Evolutionary conservation across 106 monocot species (phyloP).

Genomic region (Hemerocallis citrina): DNA sequence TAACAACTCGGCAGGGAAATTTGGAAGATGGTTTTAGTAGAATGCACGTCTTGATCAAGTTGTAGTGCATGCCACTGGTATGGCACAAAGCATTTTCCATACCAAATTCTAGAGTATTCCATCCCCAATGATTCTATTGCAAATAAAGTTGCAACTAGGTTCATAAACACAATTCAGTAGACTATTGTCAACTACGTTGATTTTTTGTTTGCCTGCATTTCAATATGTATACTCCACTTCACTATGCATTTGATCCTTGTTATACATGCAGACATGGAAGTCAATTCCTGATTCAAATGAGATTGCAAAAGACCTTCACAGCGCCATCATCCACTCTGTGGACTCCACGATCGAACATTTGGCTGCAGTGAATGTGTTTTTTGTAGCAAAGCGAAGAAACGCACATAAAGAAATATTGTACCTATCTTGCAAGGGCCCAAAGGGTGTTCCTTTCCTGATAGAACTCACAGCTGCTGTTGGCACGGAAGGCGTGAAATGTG

Average conservation of each 20-base stretch:
- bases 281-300: constrained; percentile 89
- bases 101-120: too few species aligned
- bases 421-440: constrained; percentile 69
- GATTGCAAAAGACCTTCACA: constrained; percentile 51
- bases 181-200: too few species aligned
- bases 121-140: too few species aligned
- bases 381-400: constrained; percentile 87
- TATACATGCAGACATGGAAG: constrained; percentile 82
- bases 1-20: too few species aligned
- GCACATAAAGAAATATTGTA: constrained; percentile 82
- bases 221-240: too few species aligned
- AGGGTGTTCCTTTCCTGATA: constrained; percentile 56
- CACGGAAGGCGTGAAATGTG: constrained; percentile 68
- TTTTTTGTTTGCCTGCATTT: too few species aligned
- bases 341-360: constrained; percentile 64
- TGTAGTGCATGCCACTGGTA: too few species aligned
- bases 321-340: constrained; percentile 38
- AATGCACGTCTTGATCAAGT: too few species aligned
- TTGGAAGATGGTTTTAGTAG: too few species aligned
- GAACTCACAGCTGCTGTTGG: constrained; percentile 65
- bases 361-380: constrained; percentile 73
- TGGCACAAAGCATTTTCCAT: too few species aligned
- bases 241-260: neutral
- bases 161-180: too few species aligned
- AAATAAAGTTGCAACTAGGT: too few species aligned